phyloP scores from a whole-genome alignment of 1,139 yeast species.

The Lodderomyces oxycetoniae region DNA sequence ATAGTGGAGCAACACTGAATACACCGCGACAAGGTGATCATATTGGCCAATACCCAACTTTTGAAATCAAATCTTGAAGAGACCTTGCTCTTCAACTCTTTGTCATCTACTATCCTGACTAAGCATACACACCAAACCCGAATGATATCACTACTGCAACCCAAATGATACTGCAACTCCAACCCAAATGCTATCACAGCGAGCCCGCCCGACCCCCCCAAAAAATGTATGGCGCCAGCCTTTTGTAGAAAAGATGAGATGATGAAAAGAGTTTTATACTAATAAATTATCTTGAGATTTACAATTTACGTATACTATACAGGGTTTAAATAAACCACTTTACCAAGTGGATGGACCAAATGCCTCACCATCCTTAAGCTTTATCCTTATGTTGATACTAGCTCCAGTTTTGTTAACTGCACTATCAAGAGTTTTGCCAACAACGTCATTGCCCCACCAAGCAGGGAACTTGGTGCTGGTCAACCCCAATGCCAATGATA shows the following conservation, averaged over 20 bases:
- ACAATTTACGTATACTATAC: too few relatives aligned
- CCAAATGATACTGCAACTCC: too few relatives aligned
- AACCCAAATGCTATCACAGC: too few relatives aligned
- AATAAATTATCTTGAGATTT: too few relatives aligned
- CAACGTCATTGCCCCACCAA: conserved; percentile 37
- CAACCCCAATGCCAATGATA: conserved; percentile 34
- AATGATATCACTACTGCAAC: too few relatives aligned
- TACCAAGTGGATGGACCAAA: conserved; percentile 21
- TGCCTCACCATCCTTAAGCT: conserved; percentile 15
- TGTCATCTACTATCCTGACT: conserved; percentile 90
- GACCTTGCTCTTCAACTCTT: conserved; percentile 75
- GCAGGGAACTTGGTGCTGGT: conserved; percentile 22
- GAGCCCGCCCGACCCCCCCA: too few relatives aligned
- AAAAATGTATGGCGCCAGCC: too few relatives aligned
- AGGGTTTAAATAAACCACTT: conserved; percentile 1
- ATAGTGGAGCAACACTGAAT: too few relatives aligned
- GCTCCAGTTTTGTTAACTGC: conserved; percentile 8
- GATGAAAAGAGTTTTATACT: too few relatives aligned
- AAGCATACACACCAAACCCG: too few relatives aligned
- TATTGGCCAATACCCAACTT: conserved; percentile 85
- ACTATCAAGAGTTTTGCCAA: conserved; percentile 9
- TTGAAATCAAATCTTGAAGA: conserved; percentile 88
- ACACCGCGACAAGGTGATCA: conserved; percentile 79
- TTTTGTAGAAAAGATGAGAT: too few relatives aligned
- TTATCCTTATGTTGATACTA: conserved; percentile 15